Evolutionary conservation across 1,139 yeast genomes (phyloP), one percentile per base, ranked within the genome.

Genomic region (Arxiozyma heterogenica): DNA sequence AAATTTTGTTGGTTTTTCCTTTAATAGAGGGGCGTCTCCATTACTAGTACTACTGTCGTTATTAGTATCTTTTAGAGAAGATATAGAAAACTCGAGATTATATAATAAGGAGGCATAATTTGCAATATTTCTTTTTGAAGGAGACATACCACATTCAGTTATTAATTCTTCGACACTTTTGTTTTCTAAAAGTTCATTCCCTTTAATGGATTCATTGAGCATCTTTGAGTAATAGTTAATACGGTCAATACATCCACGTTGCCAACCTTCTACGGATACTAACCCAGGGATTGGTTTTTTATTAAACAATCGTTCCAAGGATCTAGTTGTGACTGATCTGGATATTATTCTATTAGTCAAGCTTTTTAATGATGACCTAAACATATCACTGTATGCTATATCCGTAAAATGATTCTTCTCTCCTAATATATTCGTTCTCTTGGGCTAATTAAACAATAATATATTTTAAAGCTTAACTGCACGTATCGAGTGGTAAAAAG

Each of bases 171-270:
- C 69, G 15, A 71, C 51, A 20, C 65, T 55, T 48, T 55, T 52
- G 56, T 60, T 56, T 51, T 60, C 54, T 20, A 65, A 54, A 8
- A 60, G 59, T 23, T 52, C 41, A 44, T 56, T 53, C 47, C 52
- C 47, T 39, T 58, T 59, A 4, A 63, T 57, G 30, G 64, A 56
- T 22, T 61, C 63, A 54, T 77, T 82, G 58, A 85, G 71, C 34
- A 76, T 76, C 17, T 72, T 72, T 6, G 79, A 73, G 56, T 81
- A 75, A 23, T 64, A 58, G 20, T 73, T 71, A 8, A 83, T 79
- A 67, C 86, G 76, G 45, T 77, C 71, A 61, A 75, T 80, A 85
- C 88, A 85, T 43, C 84, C 75, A 60, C 78, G 80, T 42, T 79
- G 67, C 23, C 84, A 67, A 15, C 86, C 80, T 34, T 73, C 62